These are phyloP conservation scores for Naegleria gruberi DNA, from an alignment of 208 protist species.

Conservation along the genomic window DNA sequence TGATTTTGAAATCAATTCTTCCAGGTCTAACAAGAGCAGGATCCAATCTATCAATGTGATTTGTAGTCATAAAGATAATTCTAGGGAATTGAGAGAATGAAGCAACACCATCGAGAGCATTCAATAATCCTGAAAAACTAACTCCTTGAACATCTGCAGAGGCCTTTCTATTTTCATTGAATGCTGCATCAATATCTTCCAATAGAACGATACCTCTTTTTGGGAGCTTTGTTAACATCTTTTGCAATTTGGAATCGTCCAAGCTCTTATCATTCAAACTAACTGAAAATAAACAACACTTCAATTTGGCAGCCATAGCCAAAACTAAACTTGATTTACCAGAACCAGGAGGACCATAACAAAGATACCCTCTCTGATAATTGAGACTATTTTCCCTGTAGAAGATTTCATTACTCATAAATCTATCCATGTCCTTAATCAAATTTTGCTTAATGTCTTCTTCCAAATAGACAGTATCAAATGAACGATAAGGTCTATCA, in stretches of 20 bases:
- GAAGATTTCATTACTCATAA: not conserved
- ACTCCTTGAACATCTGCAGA: not conserved
- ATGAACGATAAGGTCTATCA: not conserved
- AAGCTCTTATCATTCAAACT: not conserved
- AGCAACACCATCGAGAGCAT: constrained; percentile 82
- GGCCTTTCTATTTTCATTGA: constrained; percentile 40
- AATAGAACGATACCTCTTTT: not conserved
- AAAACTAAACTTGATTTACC: not conserved
- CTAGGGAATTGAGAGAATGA: constrained; percentile 57
- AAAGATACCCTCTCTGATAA: constrained; percentile 35
- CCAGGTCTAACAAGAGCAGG: constrained; percentile 68
- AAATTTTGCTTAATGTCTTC: not conserved
- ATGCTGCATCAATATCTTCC: constrained; percentile 83
- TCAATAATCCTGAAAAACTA: constrained; percentile 86
- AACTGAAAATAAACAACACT: not conserved
- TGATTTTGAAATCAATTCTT: constrained; percentile 72
- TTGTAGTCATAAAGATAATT: constrained; percentile 83
- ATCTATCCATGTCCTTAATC: not conserved
- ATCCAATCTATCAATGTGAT: constrained; percentile 75
- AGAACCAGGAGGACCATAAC: constrained; percentile 38
- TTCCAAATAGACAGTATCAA: not conserved
- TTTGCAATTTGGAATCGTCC: not conserved
- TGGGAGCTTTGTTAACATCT: not conserved
- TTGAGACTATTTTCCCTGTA: not conserved
- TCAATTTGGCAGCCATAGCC: not conserved